phyloP scores from a whole-genome alignment of 164 flowering plant genomes.

The Tetrastigma voinierianum region DNA sequence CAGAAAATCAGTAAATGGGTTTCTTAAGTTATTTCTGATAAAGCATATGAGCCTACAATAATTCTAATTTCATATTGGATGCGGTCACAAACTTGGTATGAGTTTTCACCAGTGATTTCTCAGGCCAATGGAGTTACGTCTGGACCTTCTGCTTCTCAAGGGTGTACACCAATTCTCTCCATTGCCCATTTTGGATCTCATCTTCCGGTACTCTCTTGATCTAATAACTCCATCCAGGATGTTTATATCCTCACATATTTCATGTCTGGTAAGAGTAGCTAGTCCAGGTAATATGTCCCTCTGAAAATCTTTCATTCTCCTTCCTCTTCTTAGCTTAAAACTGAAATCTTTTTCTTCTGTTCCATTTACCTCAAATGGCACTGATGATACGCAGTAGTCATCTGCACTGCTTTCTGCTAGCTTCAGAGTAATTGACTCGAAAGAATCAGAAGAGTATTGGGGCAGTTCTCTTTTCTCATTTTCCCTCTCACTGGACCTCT shows the following conservation, averaged over 20 bases:
- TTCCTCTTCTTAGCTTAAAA: conserved; percentile 53
- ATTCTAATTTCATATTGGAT: neutral
- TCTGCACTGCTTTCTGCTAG: conserved; percentile 35
- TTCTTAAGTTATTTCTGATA: neutral
- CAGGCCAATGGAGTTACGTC: conserved; percentile 22
- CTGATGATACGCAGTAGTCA: conserved; percentile 40
- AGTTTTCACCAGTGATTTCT: conserved; percentile 17
- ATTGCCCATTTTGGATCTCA: conserved; percentile 26
- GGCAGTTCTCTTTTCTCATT: conserved; percentile 28
- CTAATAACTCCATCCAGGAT: conserved; percentile 43
- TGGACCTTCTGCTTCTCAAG: conserved; percentile 42
- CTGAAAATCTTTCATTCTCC: conserved; percentile 62
- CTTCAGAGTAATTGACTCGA: conserved; percentile 35
- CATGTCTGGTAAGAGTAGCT: conserved; percentile 55
- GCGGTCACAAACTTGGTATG: conserved; percentile 1
- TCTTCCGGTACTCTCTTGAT: conserved; percentile 43
- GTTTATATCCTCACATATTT: conserved; percentile 57
- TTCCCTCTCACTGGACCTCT: conserved; percentile 11
- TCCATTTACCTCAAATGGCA: conserved; percentile 25
- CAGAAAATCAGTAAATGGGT: neutral
- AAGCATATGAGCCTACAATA: neutral
- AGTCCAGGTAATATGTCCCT: conserved; percentile 60
- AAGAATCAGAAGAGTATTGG: conserved; percentile 50
- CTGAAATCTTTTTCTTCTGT: conserved; percentile 24
- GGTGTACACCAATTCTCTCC: conserved; percentile 28